These are phyloP conservation scores for Coelastrella sp. DNA, from an alignment of 139 green algal genomes.

Conservation along the genomic window DNA sequence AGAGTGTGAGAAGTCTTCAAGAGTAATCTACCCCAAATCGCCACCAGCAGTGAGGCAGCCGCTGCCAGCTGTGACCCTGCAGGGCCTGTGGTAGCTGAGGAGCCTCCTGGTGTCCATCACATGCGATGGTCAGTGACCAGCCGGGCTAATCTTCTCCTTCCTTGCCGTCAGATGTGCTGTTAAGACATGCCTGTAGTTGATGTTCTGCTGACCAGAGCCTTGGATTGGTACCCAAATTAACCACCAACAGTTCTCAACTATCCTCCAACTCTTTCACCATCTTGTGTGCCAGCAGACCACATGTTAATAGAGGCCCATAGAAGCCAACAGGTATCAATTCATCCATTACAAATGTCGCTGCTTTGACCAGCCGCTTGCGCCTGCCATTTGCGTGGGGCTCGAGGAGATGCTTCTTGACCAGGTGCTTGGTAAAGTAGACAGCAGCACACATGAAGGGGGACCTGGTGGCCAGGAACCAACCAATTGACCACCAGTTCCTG, in stretches of 20 bases:
- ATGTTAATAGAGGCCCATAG: constrained; percentile 28
- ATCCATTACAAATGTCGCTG: constrained; percentile 11
- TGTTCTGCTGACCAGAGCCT: no score
- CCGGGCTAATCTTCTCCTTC: no score
- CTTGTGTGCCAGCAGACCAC: constrained; percentile 8
- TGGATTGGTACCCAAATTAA: no score
- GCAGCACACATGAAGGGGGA: constrained; percentile 22
- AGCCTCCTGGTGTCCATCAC: no score
- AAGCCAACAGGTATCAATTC: constrained; percentile 13
- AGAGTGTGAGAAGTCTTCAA: no score
- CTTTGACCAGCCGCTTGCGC: neutral
- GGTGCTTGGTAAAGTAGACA: constrained; percentile 17
- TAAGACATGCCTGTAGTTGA: no score
- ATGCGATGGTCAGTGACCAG: no score
- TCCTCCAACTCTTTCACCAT: constrained; percentile 27
- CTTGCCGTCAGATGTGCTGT: no score
- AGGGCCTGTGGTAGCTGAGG: no score
- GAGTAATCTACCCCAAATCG: no score
- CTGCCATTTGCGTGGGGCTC: neutral
- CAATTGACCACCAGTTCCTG: constrained; percentile 37
- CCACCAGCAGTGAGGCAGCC: no score
- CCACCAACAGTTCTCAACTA: neutral
- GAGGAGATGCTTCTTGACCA: constrained; percentile 9
- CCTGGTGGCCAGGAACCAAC: constrained; percentile 18
- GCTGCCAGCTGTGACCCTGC: no score